Evolutionary conservation across 2,329 filamentous ascomycete genomes (phyloP).

Genomic region (Botrytis fragariae): DNA sequence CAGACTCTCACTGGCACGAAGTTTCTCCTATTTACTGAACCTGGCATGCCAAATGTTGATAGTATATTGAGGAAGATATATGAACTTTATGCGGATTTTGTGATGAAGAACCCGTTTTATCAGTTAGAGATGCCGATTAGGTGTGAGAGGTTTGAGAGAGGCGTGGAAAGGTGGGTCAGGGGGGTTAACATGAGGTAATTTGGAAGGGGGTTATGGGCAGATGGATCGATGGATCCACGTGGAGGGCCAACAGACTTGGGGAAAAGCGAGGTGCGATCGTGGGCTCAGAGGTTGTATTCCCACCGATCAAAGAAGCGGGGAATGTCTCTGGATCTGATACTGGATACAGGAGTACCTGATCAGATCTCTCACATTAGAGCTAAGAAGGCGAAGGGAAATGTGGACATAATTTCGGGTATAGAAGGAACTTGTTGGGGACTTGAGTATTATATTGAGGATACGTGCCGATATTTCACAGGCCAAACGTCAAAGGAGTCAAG

Average conservation of each 20-base stretch:
- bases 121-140: slow-evolving; percentile 95
- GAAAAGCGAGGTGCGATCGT: neutral
- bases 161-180: slow-evolving; percentile 76
- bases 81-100: slow-evolving; percentile 92
- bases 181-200: slow-evolving; percentile 54
- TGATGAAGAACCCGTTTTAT: slow-evolving; percentile 99
- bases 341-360: neutral
- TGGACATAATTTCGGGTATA: slow-evolving; percentile 10
- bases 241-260: neutral
- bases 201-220: neutral
- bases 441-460: neutral
- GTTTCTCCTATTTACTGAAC: slow-evolving; percentile 92
- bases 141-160: slow-evolving; percentile 92
- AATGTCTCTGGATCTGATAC: too few relatives aligned
- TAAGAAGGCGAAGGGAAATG: too few relatives aligned
- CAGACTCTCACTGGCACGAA: slow-evolving; percentile 92
- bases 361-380: neutral
- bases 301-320: neutral
- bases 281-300: neutral
- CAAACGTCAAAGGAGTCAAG: slow-evolving; percentile 11
- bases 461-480: neutral
- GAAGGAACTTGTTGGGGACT: neutral
- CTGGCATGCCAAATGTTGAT: slow-evolving; percentile 70
- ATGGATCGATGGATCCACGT: neutral
- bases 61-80: slow-evolving; percentile 81